Conservation (phyloP, 2,329 filamentous ascomycete species). For the Acrocalymma vagum region DNA sequence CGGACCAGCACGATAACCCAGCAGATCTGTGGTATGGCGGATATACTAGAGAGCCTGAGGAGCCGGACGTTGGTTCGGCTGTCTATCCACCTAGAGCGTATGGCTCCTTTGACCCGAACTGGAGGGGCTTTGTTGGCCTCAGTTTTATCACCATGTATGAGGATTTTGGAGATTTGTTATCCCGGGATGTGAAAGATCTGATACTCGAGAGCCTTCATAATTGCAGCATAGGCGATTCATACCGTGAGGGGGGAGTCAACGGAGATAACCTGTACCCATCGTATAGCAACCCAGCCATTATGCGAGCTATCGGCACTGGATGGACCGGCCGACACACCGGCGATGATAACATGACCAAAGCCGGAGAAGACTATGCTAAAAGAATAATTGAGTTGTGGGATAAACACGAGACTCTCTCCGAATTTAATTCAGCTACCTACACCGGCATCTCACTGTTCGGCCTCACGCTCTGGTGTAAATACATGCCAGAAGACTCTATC, state of each 20-base stretch:
- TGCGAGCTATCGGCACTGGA: constrained; percentile 64
- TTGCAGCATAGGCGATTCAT: constrained; percentile 63
- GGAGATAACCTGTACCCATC: constrained; percentile 67
- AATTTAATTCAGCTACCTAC: constrained; percentile 68
- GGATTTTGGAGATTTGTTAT: constrained; percentile 60
- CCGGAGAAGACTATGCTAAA: constrained; percentile 62
- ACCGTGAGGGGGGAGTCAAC: constrained; percentile 64
- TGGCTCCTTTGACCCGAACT: constrained; percentile 66
- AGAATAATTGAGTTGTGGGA: constrained; percentile 62
- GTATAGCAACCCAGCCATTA: constrained; percentile 65
- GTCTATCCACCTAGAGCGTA: constrained; percentile 53
- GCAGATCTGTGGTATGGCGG: constrained; percentile 11
- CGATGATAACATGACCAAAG: constrained; percentile 63
- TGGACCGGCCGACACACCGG: constrained; percentile 62
- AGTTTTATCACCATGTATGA: constrained; percentile 63
- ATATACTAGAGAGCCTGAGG: no score
- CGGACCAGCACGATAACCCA: constrained; percentile 8
- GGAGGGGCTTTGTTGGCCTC: constrained; percentile 67
- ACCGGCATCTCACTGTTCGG: constrained; percentile 66
- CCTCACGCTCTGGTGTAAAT: constrained; percentile 61
- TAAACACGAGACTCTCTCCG: constrained; percentile 64
- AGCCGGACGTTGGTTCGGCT: no score
- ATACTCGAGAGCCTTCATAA: constrained; percentile 61
- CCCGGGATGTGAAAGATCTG: no score
- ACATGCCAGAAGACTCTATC: constrained; percentile 55